These are phyloP conservation scores for Thraustochytrium striatum DNA, from an alignment of 352 stramenopile species.

Conservation along the genomic window DNA sequence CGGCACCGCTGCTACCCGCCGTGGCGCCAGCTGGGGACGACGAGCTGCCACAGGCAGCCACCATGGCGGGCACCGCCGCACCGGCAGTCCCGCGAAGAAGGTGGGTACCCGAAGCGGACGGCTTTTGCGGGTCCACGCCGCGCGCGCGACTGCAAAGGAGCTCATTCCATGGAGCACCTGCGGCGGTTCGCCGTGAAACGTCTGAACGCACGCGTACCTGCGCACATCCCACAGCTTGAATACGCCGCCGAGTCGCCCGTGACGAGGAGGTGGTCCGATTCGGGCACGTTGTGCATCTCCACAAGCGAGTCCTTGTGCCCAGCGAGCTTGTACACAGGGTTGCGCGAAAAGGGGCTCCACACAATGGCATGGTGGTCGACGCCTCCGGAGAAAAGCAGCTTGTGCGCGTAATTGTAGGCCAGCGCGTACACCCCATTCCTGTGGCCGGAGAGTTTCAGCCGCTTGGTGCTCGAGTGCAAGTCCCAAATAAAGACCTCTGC, in stretches of 20 bases:
- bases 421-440: slow-evolving; percentile 55
- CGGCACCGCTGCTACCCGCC: too few species aligned
- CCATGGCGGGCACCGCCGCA: too few species aligned
- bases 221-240: slow-evolving; percentile 58
- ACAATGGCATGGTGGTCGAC: slow-evolving; percentile 56
- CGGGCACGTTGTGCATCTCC: slow-evolving; percentile 52
- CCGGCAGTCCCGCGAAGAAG: too few species aligned
- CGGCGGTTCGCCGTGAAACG: slow-evolving; percentile 48
- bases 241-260: slow-evolving; percentile 52
- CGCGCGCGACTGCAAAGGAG: slow-evolving; percentile 35
- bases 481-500: slow-evolving; percentile 55
- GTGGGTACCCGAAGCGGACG: too few species aligned
- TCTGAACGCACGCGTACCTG: slow-evolving; percentile 56
- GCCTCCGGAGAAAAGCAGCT: slow-evolving; percentile 52
- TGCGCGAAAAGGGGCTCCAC: slow-evolving; percentile 55
- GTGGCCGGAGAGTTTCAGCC: slow-evolving; percentile 53
- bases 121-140: too few species aligned
- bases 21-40: too few species aligned
- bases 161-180: slow-evolving; percentile 2
- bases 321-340: slow-evolving; percentile 53
- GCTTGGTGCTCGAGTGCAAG: slow-evolving; percentile 52
- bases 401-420: slow-evolving; percentile 51
- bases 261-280: slow-evolving; percentile 52
- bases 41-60: too few species aligned
- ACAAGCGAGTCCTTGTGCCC: slow-evolving; percentile 55